Evolutionary conservation across 495 filamentous ascomycete species (phyloP).

Genomic region (Lasiosphaeris hirsuta): DNA sequence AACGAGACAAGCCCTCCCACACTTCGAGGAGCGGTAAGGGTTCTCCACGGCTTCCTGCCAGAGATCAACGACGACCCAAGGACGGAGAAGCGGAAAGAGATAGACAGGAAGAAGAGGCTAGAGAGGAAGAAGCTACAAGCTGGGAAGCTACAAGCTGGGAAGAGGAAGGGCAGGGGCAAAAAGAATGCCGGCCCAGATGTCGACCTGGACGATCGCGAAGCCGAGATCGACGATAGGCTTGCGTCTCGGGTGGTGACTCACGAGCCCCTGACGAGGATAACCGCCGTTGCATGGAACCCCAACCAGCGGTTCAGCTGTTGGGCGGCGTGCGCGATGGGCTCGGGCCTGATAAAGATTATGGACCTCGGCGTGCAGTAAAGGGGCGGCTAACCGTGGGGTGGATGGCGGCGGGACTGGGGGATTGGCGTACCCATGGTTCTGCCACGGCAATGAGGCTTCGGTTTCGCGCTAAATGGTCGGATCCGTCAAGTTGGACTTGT

Average conservation of each 20-base stretch:
- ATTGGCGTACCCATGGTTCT: too few relatives aligned
- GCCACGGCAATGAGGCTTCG: too few relatives aligned
- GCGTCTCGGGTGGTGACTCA: slow-evolving; percentile 39
- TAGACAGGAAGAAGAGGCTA: slow-evolving; percentile 50
- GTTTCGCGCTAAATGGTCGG: too few relatives aligned
- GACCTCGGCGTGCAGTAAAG: slow-evolving; percentile 40
- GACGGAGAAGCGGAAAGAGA: slow-evolving; percentile 60
- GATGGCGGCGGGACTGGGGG: too few relatives aligned
- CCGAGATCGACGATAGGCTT: slow-evolving; percentile 27
- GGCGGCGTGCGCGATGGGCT: slow-evolving; percentile 51
- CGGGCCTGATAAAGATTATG: slow-evolving; percentile 45
- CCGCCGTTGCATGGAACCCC: slow-evolving; percentile 46
- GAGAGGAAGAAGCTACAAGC: slow-evolving; percentile 57
- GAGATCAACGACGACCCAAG: slow-evolving; percentile 64
- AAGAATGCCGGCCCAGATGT: slow-evolving; percentile 23
- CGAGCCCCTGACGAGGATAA: slow-evolving; percentile 44
- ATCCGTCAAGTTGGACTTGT: too few relatives aligned
- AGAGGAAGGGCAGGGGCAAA: slow-evolving; percentile 45
- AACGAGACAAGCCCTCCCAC: neutral
- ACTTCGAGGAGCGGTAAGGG: slow-evolving; percentile 33
- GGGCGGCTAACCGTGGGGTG: neutral
- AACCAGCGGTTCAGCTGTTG: slow-evolving; percentile 48
- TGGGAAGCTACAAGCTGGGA: slow-evolving; percentile 54
- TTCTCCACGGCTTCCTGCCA: slow-evolving; percentile 42
- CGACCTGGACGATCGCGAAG: slow-evolving; percentile 24